These are phyloP conservation scores for Phytophthora quininea DNA, from an alignment of 352 stramenopile genomes.

Conservation along the genomic window DNA sequence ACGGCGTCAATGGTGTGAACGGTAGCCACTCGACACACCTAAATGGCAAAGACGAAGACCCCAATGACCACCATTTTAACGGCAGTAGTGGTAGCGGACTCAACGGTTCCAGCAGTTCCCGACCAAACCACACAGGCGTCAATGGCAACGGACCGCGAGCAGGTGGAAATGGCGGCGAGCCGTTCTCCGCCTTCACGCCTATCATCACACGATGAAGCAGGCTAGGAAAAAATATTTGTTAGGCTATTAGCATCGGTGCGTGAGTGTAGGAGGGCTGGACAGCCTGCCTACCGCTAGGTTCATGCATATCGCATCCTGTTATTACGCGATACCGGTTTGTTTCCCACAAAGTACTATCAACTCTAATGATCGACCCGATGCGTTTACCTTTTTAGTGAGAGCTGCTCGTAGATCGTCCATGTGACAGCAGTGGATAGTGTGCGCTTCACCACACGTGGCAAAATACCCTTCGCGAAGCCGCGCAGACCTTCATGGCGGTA, in stretches of 20 bases:
- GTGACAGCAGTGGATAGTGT: slow-evolving; percentile 98
- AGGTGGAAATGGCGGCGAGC: slow-evolving; percentile 44
- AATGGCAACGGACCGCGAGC: slow-evolving; percentile 36
- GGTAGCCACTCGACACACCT: slow-evolving; percentile 22
- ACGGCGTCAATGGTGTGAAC: slow-evolving; percentile 34
- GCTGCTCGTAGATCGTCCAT: slow-evolving; percentile 99
- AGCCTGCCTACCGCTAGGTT: not conserved
- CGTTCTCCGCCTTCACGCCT: slow-evolving; percentile 84
- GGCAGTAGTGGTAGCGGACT: slow-evolving; percentile 15
- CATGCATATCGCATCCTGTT: slow-evolving; percentile 16
- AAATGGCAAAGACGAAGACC: slow-evolving; percentile 32
- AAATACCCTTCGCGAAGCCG: slow-evolving; percentile 95
- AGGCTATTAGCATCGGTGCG: slow-evolving; percentile 7
- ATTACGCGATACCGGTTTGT: slow-evolving; percentile 23
- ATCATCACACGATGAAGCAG: slow-evolving; percentile 82
- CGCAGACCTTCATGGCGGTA: slow-evolving; percentile 89
- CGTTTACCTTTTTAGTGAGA: slow-evolving; percentile 44
- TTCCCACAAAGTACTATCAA: slow-evolving; percentile 39
- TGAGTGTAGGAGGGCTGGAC: slow-evolving; percentile 12
- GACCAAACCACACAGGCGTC: slow-evolving; percentile 4
- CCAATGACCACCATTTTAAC: slow-evolving; percentile 24
- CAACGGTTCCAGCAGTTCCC: slow-evolving; percentile 23
- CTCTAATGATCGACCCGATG: slow-evolving; percentile 13
- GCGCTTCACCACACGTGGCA: slow-evolving; percentile 95
- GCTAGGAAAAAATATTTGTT: slow-evolving; percentile 1